Evolutionary conservation across 1,284 basidiomycete species (phyloP).

Genomic region (Cryptococcus neoformans): DNA sequence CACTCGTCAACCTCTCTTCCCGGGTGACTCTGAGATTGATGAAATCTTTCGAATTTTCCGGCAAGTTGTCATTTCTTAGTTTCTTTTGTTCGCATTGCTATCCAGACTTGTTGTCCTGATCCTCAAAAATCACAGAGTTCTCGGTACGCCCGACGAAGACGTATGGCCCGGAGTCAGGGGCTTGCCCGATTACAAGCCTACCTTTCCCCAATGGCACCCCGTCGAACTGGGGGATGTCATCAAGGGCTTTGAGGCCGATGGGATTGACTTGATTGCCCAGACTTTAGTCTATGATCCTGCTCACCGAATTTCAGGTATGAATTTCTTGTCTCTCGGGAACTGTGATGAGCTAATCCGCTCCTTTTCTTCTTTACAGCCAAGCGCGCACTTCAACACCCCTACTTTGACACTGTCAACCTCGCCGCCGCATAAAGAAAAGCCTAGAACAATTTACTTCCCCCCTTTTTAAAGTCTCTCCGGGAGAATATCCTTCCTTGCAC

Average conservation of each 20-base stretch:
- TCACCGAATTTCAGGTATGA: constrained; percentile 80
- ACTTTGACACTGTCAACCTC: constrained; percentile 54
- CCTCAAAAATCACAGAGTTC: constrained; percentile 56
- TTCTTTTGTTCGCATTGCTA: background rate
- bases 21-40: constrained; percentile 98
- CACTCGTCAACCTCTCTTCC: constrained; percentile 79
- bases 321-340: background rate
- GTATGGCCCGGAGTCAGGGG: constrained; percentile 86
- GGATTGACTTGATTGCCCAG: constrained; percentile 74
- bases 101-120: too few relatives aligned
- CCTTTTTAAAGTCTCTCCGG: background rate
- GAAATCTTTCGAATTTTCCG: constrained; percentile 99
- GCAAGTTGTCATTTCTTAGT: constrained; percentile 50
- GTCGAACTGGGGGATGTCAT: constrained; percentile 65
- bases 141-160: constrained; percentile 91
- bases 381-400: constrained; percentile 76
- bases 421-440: background rate
- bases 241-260: constrained; percentile 64
- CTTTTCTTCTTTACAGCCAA: constrained; percentile 58
- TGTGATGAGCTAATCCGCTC: constrained; percentile 3
- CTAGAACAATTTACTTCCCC: background rate
- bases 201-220: constrained; percentile 88
- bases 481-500: background rate
- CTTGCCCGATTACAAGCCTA: constrained; percentile 92
- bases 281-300: constrained; percentile 91